Evolutionary conservation across 257 asterid genomes (phyloP).

Genomic region (Primulina tabacum): DNA sequence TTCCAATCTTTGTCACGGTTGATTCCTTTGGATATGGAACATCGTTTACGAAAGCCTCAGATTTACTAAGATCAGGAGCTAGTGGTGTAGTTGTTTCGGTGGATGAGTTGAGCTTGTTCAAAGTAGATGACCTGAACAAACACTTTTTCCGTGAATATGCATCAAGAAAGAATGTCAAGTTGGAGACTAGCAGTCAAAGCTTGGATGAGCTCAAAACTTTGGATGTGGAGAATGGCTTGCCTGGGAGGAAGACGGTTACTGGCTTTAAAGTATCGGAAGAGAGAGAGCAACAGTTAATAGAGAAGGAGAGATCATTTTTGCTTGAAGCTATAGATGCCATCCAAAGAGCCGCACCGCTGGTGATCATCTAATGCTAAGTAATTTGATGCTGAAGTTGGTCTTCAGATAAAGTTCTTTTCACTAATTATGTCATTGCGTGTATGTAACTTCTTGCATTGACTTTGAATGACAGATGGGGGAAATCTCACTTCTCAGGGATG

Average conservation of each 20-base stretch:
- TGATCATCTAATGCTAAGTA: conserved; percentile 62
- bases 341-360: conserved; percentile 86
- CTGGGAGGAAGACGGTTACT: conserved; percentile 49
- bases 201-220: conserved; percentile 24
- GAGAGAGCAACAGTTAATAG: conserved; percentile 58
- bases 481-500: conserved; percentile 93
- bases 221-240: conserved; percentile 53
- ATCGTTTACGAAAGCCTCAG: conserved; percentile 32
- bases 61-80: conserved; percentile 60
- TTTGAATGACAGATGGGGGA: conserved; percentile 90
- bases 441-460: conserved; percentile 34
- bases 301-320: conserved; percentile 60
- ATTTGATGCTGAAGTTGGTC: conserved; percentile 50
- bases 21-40: conserved; percentile 44
- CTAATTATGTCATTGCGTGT: conserved; percentile 22
- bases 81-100: conserved; percentile 76
- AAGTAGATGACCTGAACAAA: conserved; percentile 45
- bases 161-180: conserved; percentile 25
- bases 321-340: conserved; percentile 62
- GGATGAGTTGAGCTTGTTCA: conserved; percentile 48
- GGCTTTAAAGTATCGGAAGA: conserved; percentile 60
- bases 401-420: conserved; percentile 23
- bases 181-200: conserved; percentile 37
- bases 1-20: conserved; percentile 63
- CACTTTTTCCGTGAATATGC: conserved; percentile 34